Percentiles rank a stretch among this genome's conserved stretches.
Evolutionary conservation across 805 yeast species (phyloP).

Genomic region (Dipodascopsis tothii): DNA sequence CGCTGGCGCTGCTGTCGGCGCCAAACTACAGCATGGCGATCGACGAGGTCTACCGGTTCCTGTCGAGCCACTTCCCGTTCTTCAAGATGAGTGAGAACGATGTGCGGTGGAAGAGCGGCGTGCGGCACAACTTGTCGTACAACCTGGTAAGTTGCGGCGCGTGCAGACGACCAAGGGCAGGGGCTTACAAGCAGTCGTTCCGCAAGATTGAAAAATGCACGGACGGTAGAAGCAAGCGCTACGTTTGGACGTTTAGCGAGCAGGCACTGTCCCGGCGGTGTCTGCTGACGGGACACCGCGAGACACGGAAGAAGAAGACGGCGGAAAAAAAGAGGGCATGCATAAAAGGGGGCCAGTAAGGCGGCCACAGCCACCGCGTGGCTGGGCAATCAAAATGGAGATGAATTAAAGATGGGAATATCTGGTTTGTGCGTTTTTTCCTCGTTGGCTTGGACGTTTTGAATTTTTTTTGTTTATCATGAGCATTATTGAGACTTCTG

Average conservation of each 20-base stretch:
- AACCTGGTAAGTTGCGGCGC: not conserved
- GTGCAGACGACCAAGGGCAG: too few relatives aligned
- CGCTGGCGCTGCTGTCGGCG: conserved; percentile 6
- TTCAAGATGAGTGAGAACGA: conserved; percentile 2
- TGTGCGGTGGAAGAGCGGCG: conserved; percentile 9
- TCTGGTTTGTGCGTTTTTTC: too few relatives aligned
- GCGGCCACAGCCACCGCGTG: not conserved
- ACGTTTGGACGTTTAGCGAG: conserved; percentile 4
- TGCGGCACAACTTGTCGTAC: conserved; percentile 6
- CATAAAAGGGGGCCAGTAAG: not conserved
- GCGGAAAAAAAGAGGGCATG: not conserved
- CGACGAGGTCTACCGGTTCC: conserved; percentile 5
- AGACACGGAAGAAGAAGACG: not conserved
- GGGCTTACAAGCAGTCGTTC: too few relatives aligned
- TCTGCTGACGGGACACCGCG: conserved; percentile 6
- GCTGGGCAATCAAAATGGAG: too few relatives aligned
- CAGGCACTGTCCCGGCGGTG: conserved; percentile 2
- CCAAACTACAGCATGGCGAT: conserved; percentile 1
- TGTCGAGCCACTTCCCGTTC: conserved; percentile 1
- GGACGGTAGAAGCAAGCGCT: conserved; percentile 1
- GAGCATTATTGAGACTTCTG: too few relatives aligned
- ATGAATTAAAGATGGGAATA: too few relatives aligned
- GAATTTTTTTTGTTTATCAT: too few relatives aligned
- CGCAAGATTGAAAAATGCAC: conserved; percentile 2
- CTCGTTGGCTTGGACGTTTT: too few relatives aligned